These are phyloP conservation scores for Saccharomycopsis sp. DNA, from an alignment of 805 yeast species.

Conservation along the genomic window DNA sequence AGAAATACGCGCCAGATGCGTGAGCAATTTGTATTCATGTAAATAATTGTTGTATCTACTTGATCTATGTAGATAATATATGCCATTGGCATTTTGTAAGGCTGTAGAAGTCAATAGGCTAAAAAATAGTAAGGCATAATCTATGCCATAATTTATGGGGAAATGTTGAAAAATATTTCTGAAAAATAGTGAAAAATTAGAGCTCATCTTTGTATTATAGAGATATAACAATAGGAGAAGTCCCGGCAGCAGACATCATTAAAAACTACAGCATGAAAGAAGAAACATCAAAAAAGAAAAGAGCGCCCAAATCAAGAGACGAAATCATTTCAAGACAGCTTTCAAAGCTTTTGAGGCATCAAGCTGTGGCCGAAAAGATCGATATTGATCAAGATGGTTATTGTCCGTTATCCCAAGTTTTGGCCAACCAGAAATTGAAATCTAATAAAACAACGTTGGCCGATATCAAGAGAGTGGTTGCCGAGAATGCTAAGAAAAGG, in stretches of 20 bases:
- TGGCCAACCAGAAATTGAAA: conserved; percentile 53
- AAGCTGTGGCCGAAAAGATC: conserved; percentile 64
- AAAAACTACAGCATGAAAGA: conserved; percentile 1
- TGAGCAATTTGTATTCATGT: neutral
- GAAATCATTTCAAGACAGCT: conserved; percentile 63
- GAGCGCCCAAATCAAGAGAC: conserved; percentile 34
- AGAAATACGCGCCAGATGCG: neutral
- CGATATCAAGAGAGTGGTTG: conserved; percentile 58
- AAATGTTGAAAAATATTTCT: no score
- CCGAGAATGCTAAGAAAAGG: conserved; percentile 61
- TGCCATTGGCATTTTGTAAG: no score
- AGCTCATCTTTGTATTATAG: no score
- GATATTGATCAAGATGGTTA: conserved; percentile 64
- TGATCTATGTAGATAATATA: no score
- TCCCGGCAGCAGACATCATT: no score
- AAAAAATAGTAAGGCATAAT: no score
- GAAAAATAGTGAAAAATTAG: no score
- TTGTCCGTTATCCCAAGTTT: conserved; percentile 45
- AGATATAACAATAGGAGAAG: neutral
- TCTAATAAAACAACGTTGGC: conserved; percentile 46
- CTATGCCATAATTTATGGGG: no score
- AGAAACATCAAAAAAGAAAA: conserved; percentile 1
- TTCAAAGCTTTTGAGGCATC: conserved; percentile 78
- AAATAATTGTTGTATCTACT: no score
- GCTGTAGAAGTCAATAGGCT: no score